Evolutionary conservation across 257 asterid species (phyloP).

Genomic region (Solanum ahanhuiri): DNA sequence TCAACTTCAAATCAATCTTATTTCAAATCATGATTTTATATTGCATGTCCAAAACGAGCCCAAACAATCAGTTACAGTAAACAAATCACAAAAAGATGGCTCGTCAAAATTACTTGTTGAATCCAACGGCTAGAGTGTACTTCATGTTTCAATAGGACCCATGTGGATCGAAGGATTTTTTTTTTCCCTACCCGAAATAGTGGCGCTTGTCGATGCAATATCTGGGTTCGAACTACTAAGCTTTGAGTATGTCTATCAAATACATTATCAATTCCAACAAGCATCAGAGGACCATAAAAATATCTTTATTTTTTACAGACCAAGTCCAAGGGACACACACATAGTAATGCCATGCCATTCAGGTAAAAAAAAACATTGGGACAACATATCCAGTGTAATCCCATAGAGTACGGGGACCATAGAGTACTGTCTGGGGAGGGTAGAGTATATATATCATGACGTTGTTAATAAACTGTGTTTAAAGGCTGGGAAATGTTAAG

Average conservation of each 20-base stretch:
- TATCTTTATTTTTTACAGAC: neutral
- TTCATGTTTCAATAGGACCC: neutral
- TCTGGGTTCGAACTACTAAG: neutral
- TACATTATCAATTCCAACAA: neutral
- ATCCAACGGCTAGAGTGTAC: neutral
- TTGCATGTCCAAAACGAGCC: neutral
- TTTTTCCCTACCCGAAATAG: neutral
- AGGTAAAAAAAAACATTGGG: neutral
- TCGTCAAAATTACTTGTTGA: neutral
- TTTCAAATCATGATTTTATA: neutral
- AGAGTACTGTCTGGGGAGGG: neutral
- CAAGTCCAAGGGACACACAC: neutral
- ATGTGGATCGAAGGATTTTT: neutral
- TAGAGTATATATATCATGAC: neutral
- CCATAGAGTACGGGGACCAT: too few species aligned
- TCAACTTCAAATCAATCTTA: neutral
- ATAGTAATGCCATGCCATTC: neutral
- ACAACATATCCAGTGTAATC: neutral
- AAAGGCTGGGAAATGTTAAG: neutral
- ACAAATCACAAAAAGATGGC: neutral
- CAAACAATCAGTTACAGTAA: neutral
- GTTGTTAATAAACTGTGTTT: neutral
- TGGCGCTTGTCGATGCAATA: neutral
- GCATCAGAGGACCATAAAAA: neutral
- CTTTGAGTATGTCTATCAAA: neutral